These are phyloP conservation scores for Aschersonia sp. DNA, from an alignment of 2,329 filamentous ascomycete species.

Conservation along the genomic window DNA sequence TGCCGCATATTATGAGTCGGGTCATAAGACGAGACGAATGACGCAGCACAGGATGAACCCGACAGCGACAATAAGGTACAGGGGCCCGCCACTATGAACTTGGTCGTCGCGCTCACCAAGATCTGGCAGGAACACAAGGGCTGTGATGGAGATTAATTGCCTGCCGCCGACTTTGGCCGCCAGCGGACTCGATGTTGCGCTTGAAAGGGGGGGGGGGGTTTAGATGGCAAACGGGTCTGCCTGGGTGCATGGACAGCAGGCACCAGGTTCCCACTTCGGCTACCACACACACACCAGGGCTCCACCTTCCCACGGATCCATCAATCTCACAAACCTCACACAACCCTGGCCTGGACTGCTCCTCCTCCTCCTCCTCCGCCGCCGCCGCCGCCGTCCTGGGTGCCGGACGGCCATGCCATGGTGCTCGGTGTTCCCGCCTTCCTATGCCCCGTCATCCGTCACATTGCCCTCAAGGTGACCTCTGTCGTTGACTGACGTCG, in stretches of 20 bases:
- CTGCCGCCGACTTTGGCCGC: background rate
- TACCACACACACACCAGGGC: background rate
- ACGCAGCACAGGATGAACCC: background rate
- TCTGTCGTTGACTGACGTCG: background rate
- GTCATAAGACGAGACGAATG: background rate
- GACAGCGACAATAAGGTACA: background rate
- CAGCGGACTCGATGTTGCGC: background rate
- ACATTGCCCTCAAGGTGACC: background rate
- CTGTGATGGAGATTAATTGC: background rate
- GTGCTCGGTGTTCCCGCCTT: background rate
- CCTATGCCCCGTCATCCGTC: background rate
- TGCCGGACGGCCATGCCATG: background rate
- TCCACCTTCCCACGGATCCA: background rate
- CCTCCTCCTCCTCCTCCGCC: no score
- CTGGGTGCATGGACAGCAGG: background rate
- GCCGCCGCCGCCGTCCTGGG: no score
- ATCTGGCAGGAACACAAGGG: background rate
- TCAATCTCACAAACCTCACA: background rate
- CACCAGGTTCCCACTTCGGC: background rate
- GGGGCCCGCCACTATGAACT: background rate
- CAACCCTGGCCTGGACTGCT: background rate
- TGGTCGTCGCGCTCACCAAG: background rate
- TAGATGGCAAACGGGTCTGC: background rate
- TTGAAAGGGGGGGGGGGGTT: background rate
- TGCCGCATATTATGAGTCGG: background rate